A percentile compares a stretch with the other conserved stretches of the same genome.
These are phyloP conservation scores for Maudiozyma humilis DNA, from an alignment of 1,139 yeast species.

Conservation along the genomic window DNA sequence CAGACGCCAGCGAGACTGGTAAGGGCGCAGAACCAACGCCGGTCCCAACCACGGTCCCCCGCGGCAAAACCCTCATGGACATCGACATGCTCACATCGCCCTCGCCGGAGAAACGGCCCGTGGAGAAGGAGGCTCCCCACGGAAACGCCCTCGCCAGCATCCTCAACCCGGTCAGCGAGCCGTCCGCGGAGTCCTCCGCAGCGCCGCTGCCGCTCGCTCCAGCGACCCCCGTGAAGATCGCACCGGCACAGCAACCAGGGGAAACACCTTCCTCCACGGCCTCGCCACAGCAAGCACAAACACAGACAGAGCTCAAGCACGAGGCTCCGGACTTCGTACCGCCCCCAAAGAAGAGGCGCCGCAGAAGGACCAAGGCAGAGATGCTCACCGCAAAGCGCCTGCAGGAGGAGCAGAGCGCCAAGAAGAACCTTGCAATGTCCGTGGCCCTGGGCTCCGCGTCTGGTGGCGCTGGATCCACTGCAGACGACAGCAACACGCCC, in stretches of 20 bases:
- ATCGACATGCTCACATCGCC: conserved; percentile 2
- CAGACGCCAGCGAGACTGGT: no score
- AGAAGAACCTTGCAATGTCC: background rate
- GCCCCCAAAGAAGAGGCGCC: conserved; percentile 4
- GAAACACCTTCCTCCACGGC: background rate
- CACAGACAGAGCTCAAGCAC: background rate
- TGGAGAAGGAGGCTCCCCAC: no score
- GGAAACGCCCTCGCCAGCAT: no score
- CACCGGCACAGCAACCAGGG: no score
- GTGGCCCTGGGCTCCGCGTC: background rate
- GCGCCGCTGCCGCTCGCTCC: no score
- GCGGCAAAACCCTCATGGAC: background rate
- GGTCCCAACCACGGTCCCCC: no score
- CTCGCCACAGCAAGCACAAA: background rate
- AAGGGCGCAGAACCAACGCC: no score
- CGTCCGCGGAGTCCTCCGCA: no score
- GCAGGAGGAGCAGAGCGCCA: background rate
- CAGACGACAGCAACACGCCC: background rate
- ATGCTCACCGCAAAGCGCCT: conserved; percentile 1
- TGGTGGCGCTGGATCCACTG: background rate
- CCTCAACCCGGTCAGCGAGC: no score
- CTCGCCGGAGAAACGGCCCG: no score
- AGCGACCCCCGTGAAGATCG: no score
- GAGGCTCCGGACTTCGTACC: background rate
- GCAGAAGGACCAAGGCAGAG: conserved; percentile 3